Conservation (phyloP, 768 basidiomycete genomes). For the Lyophyllum atratum region DNA sequence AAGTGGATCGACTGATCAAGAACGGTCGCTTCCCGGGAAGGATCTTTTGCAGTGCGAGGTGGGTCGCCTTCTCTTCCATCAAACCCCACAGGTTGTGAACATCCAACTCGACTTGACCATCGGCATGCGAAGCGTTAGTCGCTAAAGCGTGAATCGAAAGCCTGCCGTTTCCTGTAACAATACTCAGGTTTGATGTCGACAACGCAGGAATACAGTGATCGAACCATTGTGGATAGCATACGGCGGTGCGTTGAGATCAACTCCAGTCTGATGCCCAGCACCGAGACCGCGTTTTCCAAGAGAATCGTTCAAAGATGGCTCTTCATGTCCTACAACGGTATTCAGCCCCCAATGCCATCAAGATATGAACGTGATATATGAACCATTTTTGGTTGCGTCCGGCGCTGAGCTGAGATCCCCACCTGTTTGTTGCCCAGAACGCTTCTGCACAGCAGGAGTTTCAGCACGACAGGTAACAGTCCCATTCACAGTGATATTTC, state of each 20-base stretch:
- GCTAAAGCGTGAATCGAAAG: conserved; percentile 61
- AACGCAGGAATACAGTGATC: conserved; percentile 9
- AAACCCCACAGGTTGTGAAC: conserved; percentile 72
- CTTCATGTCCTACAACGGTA: no score
- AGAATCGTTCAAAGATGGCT: no score
- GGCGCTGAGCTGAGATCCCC: background rate
- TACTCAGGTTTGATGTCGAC: background rate
- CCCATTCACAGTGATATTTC: conserved; percentile 75
- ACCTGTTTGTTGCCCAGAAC: background rate
- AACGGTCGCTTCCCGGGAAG: conserved; percentile 67
- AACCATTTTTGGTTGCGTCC: no score
- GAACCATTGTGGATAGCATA: conserved; percentile 75
- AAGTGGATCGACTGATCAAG: conserved; percentile 69
- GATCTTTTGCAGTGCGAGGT: conserved; percentile 56
- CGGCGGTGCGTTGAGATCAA: conserved; percentile 58
- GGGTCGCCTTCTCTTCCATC: conserved; percentile 70
- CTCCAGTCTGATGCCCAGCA: conserved; percentile 45
- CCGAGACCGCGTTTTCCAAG: conserved; percentile 49
- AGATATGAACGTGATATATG: no score
- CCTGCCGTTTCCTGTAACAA: conserved; percentile 43
- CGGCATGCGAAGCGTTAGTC: conserved; percentile 70
- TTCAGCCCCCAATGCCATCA: no score
- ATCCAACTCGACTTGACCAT: conserved; percentile 64
- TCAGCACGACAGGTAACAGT: conserved; percentile 48
- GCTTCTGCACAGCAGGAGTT: conserved; percentile 4